phyloP scores from a whole-genome alignment of 2,329 filamentous ascomycete species.

The Paracorniculantispora psalliotae region DNA sequence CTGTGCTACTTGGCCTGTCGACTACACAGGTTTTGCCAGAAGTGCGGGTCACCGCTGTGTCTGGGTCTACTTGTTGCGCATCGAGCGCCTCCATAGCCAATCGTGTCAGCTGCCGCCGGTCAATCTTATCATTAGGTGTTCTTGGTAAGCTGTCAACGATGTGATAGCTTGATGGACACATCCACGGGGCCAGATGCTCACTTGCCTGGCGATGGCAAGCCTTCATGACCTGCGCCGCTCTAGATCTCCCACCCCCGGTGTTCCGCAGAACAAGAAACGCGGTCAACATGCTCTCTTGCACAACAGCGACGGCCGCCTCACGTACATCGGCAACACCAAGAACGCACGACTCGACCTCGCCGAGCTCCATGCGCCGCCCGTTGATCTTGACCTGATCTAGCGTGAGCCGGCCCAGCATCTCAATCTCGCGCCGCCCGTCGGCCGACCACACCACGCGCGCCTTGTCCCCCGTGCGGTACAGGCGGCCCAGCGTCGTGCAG shows the following conservation, averaged over 20 bases:
- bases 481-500: not conserved
- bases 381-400: constrained; percentile 8
- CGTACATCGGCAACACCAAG: constrained; percentile 19
- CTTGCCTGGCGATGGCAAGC: not conserved
- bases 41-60: not conserved
- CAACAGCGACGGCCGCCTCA: constrained; percentile 46
- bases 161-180: constrained; percentile 3
- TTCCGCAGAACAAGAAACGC: not conserved
- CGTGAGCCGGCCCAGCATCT: not conserved
- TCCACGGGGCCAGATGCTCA: constrained; percentile 3
- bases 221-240: not conserved
- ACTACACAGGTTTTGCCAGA: too few species aligned
- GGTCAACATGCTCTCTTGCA: not conserved
- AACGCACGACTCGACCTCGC: not conserved
- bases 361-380: constrained; percentile 1
- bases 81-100: not conserved
- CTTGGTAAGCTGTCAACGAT: not conserved
- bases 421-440: not conserved
- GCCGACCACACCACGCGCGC: not conserved
- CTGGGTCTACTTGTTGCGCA: not conserved
- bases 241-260: not conserved
- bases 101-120: not conserved
- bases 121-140: constrained; percentile 6
- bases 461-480: constrained; percentile 7
- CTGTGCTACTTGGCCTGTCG: too few species aligned